Conservation (phyloP, 805 yeast genomes). For the Grigorovia yakushimaensis region DNA sequence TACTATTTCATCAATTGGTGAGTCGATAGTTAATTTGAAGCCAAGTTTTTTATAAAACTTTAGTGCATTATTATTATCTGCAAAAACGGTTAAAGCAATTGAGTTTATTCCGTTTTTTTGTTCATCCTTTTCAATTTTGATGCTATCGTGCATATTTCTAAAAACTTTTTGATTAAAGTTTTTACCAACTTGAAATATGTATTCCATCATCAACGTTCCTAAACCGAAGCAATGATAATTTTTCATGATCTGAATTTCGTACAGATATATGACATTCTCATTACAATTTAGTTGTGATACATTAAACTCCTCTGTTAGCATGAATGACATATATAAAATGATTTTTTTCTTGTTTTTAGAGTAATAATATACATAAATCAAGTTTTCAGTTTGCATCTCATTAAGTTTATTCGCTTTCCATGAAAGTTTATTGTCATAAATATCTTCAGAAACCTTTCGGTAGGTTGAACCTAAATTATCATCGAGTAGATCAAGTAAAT, state of each 20-base stretch:
- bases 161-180: neutral
- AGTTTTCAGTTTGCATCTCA: conserved; percentile 22
- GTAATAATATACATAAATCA: conserved; percentile 22
- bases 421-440: conserved; percentile 14
- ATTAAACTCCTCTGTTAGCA: conserved; percentile 20
- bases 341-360: conserved; percentile 1
- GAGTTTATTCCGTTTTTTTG: neutral
- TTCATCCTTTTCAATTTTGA: neutral
- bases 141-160: neutral
- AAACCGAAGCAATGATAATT: conserved; percentile 12
- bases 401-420: conserved; percentile 22
- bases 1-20: conserved; percentile 13
- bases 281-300: conserved; percentile 3
- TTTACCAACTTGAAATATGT: neutral
- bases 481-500: conserved; percentile 13
- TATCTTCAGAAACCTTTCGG: conserved; percentile 6
- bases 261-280: conserved; percentile 20
- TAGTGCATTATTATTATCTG: conserved; percentile 19
- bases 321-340: conserved; percentile 18
- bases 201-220: conserved; percentile 12
- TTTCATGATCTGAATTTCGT: conserved; percentile 23
- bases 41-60: conserved; percentile 15
- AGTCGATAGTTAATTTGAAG: conserved; percentile 15
- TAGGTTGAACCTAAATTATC: conserved; percentile 19
- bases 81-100: conserved; percentile 23